phyloP scores from a whole-genome alignment of 2,329 filamentous ascomycete genomes.

The Verticillium tricorpus region DNA sequence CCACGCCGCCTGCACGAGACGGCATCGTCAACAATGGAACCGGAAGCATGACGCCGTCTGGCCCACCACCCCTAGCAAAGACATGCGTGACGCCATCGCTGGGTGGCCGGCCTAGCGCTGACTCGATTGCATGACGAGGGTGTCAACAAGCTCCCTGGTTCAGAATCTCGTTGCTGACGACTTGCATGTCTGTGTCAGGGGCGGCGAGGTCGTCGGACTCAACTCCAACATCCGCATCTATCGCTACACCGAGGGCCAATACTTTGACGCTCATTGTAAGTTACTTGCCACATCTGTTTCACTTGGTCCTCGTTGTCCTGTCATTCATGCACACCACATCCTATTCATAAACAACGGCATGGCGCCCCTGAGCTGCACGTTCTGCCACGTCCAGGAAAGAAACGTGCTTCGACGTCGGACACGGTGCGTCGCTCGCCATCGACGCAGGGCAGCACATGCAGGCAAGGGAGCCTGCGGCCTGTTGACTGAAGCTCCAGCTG shows the following conservation, averaged over 20 bases:
- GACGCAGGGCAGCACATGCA: too few species aligned
- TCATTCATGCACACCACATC: neutral
- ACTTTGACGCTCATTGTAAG: slow-evolving; percentile 89
- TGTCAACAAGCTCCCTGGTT: neutral
- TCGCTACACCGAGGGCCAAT: slow-evolving; percentile 79
- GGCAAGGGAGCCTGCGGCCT: too few species aligned
- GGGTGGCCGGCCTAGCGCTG: neutral
- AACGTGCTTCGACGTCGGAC: neutral
- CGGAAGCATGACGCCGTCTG: neutral
- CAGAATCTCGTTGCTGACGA: neutral
- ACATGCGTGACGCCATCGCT: neutral
- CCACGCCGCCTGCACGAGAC: neutral
- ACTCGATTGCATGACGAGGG: neutral
- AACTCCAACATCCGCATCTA: slow-evolving; percentile 89
- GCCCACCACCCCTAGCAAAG: neutral
- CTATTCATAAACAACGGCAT: neutral
- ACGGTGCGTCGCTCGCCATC: neutral
- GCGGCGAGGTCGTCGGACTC: slow-evolving; percentile 75
- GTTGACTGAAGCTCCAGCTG: too few species aligned
- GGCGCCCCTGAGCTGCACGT: neutral
- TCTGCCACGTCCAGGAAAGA: neutral
- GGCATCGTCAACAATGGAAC: neutral
- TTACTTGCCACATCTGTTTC: neutral
- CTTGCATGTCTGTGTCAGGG: slow-evolving; percentile 52
- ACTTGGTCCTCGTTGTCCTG: neutral